These are phyloP conservation scores for Teratosphaeria zuluensis DNA, from an alignment of 2,329 filamentous ascomycete species.

Conservation along the genomic window DNA sequence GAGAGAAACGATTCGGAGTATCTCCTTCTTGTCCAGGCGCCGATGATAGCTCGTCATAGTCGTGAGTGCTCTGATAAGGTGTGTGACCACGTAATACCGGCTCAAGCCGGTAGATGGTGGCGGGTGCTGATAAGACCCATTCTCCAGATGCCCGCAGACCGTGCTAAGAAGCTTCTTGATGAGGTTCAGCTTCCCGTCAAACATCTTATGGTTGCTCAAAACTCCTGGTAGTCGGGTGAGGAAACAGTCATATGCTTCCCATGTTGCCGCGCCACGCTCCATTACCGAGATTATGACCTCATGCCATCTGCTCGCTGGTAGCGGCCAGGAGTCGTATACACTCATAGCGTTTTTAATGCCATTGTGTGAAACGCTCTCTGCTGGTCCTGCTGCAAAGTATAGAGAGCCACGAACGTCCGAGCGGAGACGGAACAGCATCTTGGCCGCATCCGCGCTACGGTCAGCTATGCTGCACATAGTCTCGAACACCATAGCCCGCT, in stretches of 20 bases:
- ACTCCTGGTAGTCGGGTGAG: slow-evolving; percentile 80
- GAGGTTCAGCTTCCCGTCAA: slow-evolving; percentile 61
- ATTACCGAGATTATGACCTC: slow-evolving; percentile 39
- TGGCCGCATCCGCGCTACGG: slow-evolving; percentile 1
- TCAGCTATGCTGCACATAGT: slow-evolving; percentile 4
- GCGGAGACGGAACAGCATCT: slow-evolving; percentile 10
- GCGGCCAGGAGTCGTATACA: slow-evolving; percentile 1
- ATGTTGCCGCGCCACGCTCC: slow-evolving; percentile 28
- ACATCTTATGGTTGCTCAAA: slow-evolving; percentile 80
- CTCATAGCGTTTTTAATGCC: background rate
- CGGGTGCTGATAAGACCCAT: slow-evolving; percentile 69
- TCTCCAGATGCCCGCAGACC: slow-evolving; percentile 74
- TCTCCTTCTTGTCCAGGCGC: slow-evolving; percentile 71
- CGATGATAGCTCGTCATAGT: slow-evolving; percentile 86
- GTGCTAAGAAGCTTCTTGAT: slow-evolving; percentile 66
- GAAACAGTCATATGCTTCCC: slow-evolving; percentile 88
- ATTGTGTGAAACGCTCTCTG: background rate
- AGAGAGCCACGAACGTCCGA: slow-evolving; percentile 12
- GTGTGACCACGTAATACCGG: slow-evolving; percentile 80
- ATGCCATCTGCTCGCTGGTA: slow-evolving; percentile 7
- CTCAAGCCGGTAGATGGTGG: slow-evolving; percentile 69
- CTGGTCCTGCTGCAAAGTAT: slow-evolving; percentile 2
- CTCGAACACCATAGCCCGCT: slow-evolving; percentile 3
- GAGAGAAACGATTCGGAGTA: slow-evolving; percentile 78
- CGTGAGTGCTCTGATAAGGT: slow-evolving; percentile 75